phyloP scores from a whole-genome alignment of 2,329 filamentous ascomycete species.

The Neospermospora avenae region DNA sequence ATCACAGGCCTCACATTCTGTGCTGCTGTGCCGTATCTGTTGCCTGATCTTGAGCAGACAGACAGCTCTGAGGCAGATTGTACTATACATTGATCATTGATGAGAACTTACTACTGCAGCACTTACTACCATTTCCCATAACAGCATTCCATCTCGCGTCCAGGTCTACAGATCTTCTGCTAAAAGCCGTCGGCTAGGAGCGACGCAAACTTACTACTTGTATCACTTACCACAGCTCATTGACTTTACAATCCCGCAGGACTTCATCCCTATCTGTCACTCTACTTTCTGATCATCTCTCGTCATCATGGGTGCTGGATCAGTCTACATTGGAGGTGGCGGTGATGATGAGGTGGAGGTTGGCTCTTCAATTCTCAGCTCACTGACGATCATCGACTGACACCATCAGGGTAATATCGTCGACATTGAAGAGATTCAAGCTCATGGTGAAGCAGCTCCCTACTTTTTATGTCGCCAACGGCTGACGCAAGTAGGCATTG shows the following conservation, averaged over 20 bases:
- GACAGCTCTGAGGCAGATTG: background rate
- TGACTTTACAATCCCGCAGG: background rate
- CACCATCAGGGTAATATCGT: slow-evolving; percentile 43
- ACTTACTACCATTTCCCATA: background rate
- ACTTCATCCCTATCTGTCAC: background rate
- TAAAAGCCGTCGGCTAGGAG: background rate
- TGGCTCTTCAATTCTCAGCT: background rate
- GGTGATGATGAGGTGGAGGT: slow-evolving; percentile 10
- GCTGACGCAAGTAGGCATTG: slow-evolving; percentile 47
- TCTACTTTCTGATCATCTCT: background rate
- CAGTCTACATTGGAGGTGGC: slow-evolving; percentile 1
- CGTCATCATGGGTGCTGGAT: slow-evolving; percentile 1
- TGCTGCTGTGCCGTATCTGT: background rate
- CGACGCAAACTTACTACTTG: background rate
- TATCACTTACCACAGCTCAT: background rate
- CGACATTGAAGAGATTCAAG: slow-evolving; percentile 64
- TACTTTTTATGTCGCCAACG: background rate
- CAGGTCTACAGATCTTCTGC: background rate
- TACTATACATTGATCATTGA: background rate
- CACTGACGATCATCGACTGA: background rate
- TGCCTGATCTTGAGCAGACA: background rate
- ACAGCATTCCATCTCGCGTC: background rate
- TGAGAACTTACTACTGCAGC: background rate
- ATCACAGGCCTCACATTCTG: slow-evolving; percentile 2
- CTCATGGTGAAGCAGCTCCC: slow-evolving; percentile 47